These are phyloP conservation scores for Penicillium sp. DNA, from an alignment of 2,329 filamentous ascomycete genomes.

Conservation along the genomic window DNA sequence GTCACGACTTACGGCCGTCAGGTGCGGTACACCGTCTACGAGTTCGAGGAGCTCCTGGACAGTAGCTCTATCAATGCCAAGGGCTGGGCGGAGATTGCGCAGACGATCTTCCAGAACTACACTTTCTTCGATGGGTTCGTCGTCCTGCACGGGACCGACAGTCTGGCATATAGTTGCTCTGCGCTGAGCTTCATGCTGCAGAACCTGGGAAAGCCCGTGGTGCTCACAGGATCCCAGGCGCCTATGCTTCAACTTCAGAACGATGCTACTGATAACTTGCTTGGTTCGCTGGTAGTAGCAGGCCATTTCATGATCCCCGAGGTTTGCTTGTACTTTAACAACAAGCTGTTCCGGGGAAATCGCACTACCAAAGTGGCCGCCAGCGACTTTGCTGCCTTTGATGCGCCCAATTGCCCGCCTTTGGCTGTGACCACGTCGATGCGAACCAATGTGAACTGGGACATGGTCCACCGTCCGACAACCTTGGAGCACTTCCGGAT, in stretches of 20 bases:
- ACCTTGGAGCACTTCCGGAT: constrained; percentile 73
- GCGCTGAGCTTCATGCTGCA: constrained; percentile 92
- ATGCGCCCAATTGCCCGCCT: constrained; percentile 81
- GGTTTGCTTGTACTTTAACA: constrained; percentile 91
- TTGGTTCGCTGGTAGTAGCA: constrained; percentile 84
- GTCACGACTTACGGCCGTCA: constrained; percentile 77
- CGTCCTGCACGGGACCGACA: constrained; percentile 87
- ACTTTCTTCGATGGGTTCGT: constrained; percentile 88
- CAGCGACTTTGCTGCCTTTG: constrained; percentile 83
- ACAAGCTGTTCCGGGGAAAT: constrained; percentile 86
- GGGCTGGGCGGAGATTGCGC: constrained; percentile 83
- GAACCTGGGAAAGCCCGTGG: constrained; percentile 86
- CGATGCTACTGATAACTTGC: constrained; percentile 86
- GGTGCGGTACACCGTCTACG: constrained; percentile 79
- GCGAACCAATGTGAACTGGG: constrained; percentile 79
- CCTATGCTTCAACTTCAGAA: constrained; percentile 90
- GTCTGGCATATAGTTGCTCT: constrained; percentile 83
- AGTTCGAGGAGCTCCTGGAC: constrained; percentile 83
- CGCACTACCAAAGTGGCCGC: constrained; percentile 85
- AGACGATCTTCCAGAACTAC: constrained; percentile 80
- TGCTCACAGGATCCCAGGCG: constrained; percentile 79
- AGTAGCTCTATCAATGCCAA: constrained; percentile 85
- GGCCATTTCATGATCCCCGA: constrained; percentile 92
- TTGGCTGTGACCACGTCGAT: constrained; percentile 80
- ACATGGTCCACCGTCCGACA: constrained; percentile 72